A percentile compares a stretch with the other conserved stretches of the same genome.
Evolutionary conservation across 345 rosid genomes (phyloP).

Genomic region (Gossypium rotundifolium): DNA sequence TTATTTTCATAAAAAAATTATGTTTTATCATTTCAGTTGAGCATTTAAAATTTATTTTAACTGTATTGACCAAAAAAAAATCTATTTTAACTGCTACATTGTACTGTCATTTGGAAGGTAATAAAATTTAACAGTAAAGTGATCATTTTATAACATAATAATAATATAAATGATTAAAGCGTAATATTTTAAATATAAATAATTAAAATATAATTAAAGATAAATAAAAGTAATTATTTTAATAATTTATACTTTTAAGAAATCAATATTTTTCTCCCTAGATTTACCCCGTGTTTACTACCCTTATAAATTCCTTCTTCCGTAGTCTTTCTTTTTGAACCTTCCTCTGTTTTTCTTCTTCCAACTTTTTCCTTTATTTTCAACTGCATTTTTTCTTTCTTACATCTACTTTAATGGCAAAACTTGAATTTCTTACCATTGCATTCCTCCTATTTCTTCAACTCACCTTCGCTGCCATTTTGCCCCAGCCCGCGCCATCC

Average conservation of each 20-base stretch:
- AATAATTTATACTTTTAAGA: background rate
- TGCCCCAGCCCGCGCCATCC: background rate
- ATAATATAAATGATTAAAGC: no score
- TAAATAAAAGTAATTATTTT: rapidly evolving
- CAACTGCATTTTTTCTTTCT: background rate
- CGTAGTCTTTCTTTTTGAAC: background rate
- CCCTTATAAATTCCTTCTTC: background rate
- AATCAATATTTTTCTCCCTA: background rate
- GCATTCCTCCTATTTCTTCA: constrained; percentile 6
- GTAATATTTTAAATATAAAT: rapidly evolving
- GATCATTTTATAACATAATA: rapidly evolving
- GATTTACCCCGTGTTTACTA: background rate
- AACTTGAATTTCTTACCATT: background rate
- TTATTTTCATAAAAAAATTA: no score
- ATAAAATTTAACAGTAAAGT: no score
- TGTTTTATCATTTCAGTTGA: no score
- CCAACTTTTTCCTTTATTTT: background rate
- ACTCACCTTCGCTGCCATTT: constrained; percentile 13
- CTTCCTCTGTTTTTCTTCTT: background rate
- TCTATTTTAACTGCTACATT: rapidly evolving
- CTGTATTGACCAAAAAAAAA: no score
- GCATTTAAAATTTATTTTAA: no score
- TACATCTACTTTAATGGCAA: constrained; percentile 10
- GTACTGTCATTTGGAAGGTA: rapidly evolving
- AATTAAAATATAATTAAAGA: no score